Evolutionary conservation across 768 basidiomycete genomes (phyloP).

Genomic region (Lentinula edodes): DNA sequence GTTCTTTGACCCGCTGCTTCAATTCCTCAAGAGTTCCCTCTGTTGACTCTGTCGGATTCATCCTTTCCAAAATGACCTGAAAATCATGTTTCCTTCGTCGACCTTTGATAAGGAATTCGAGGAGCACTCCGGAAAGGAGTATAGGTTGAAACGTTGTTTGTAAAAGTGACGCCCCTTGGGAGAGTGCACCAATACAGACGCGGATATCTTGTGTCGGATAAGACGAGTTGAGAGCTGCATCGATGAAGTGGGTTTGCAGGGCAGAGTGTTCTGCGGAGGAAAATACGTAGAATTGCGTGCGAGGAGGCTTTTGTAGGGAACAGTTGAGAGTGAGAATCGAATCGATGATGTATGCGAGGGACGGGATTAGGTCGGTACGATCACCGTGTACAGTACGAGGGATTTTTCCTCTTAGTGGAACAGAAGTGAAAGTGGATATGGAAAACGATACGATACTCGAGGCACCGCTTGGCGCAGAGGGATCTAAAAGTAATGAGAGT

Average conservation of each 20-base stretch:
- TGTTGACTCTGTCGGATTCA: constrained; percentile 25
- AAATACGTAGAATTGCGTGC: constrained; percentile 46
- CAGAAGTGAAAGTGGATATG: constrained; percentile 24
- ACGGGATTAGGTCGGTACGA: constrained; percentile 26
- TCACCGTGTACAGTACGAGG: constrained; percentile 18
- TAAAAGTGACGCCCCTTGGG: constrained; percentile 42
- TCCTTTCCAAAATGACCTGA: constrained; percentile 31
- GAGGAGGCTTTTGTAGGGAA: constrained; percentile 14
- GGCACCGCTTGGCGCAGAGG: constrained; percentile 21
- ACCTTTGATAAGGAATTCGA: constrained; percentile 34
- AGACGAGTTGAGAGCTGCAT: constrained; percentile 31
- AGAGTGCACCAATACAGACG: constrained; percentile 43
- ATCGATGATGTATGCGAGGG: constrained; percentile 30
- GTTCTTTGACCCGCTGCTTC: constrained; percentile 29
- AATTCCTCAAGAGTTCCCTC: constrained; percentile 32
- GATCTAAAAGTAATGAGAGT: constrained; percentile 39
- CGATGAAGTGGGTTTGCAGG: constrained; percentile 36
- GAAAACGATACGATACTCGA: constrained; percentile 29
- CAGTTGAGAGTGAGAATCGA: constrained; percentile 21
- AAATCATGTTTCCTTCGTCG: constrained; percentile 30
- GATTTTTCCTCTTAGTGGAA: constrained; percentile 11
- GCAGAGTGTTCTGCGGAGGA: constrained; percentile 31
- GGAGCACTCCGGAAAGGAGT: constrained; percentile 37
- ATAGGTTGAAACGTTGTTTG: constrained; percentile 44
- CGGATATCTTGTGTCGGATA: constrained; percentile 27